Percentiles rank a stretch among this genome's conserved stretches.
Conservation (phyloP, 177 flowering plant genomes). For the Vitis hybrid region DNA sequence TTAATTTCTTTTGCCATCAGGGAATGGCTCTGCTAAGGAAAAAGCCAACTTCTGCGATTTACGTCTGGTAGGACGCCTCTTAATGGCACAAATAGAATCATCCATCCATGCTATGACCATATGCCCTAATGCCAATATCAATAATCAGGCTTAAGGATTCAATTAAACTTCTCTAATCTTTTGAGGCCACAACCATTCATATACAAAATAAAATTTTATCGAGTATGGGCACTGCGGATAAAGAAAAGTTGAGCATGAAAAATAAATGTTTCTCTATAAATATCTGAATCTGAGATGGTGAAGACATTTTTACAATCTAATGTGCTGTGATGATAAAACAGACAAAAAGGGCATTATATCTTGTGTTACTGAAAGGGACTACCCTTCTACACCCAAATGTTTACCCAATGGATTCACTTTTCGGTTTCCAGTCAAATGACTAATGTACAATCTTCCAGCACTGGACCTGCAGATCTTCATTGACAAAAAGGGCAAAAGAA, state of each 20-base stretch:
- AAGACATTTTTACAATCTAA: constrained; percentile 20
- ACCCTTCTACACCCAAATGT: constrained; percentile 16
- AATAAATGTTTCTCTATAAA: constrained; percentile 7
- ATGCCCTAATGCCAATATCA: no score
- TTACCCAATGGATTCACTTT: constrained; percentile 9
- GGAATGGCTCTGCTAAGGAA: no score
- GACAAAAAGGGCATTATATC: constrained; percentile 1
- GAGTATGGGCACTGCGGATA: no score
- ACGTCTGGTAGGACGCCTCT: no score
- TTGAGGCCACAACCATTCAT: no score
- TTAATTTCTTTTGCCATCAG: no score
- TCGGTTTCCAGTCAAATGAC: constrained; percentile 2
- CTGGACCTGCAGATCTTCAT: constrained; percentile 11
- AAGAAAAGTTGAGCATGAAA: neutral
- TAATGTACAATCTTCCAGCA: constrained; percentile 17
- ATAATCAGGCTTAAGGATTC: no score
- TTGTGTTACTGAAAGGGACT: neutral
- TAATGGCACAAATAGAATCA: no score
- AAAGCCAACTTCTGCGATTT: no score
- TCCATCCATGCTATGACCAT: no score
- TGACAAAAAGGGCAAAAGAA: neutral
- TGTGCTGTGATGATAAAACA: constrained; percentile 13
- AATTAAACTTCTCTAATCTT: no score
- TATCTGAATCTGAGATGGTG: constrained; percentile 1
- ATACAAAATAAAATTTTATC: no score